A percentile compares a stretch with the other conserved stretches of the same genome.
Conservation (phyloP, 306 rosid genomes). For the Lathyrus tuberosus region DNA sequence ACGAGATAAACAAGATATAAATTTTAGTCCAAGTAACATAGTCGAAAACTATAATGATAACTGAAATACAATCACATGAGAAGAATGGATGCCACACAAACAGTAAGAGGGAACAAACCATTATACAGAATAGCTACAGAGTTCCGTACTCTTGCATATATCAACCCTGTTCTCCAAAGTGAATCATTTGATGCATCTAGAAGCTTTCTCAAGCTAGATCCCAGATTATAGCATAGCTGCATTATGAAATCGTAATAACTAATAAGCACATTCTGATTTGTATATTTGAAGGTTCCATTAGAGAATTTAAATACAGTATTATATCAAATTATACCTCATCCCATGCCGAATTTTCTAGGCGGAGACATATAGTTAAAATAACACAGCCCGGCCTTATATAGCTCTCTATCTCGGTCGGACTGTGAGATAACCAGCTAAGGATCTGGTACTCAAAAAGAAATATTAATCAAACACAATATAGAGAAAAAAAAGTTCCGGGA, state of each 20-base stretch:
- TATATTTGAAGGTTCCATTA: constrained; percentile 15
- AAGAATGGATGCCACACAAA: constrained; percentile 25
- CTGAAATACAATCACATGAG: constrained; percentile 23
- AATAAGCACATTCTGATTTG: constrained; percentile 17
- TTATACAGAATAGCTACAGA: constrained; percentile 70
- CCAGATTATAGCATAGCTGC: constrained; percentile 73
- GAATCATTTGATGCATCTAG: constrained; percentile 60
- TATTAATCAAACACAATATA: constrained; percentile 4
- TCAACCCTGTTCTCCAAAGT: constrained; percentile 92
- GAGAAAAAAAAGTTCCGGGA: background rate
- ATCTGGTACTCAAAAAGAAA: constrained; percentile 11
- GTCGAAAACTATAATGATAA: constrained; percentile 2
- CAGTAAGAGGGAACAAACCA: constrained; percentile 56
- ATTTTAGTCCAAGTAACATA: constrained; percentile 19
- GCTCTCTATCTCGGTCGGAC: constrained; percentile 31
- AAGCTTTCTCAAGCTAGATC: constrained; percentile 70
- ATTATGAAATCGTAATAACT: constrained; percentile 24
- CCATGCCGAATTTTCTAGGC: constrained; percentile 32
- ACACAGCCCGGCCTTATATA: constrained; percentile 29
- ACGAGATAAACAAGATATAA: constrained; percentile 29
- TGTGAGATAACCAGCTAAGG: constrained; percentile 29
- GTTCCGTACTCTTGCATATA: constrained; percentile 67
- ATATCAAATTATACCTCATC: constrained; percentile 60
- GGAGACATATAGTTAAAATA: constrained; percentile 25
- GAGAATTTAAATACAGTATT: constrained; percentile 13